Evolutionary conservation across 129 eudicot species (phyloP), one percentile per base, ranked within the genome.

Genomic region (Centella asiatica): DNA sequence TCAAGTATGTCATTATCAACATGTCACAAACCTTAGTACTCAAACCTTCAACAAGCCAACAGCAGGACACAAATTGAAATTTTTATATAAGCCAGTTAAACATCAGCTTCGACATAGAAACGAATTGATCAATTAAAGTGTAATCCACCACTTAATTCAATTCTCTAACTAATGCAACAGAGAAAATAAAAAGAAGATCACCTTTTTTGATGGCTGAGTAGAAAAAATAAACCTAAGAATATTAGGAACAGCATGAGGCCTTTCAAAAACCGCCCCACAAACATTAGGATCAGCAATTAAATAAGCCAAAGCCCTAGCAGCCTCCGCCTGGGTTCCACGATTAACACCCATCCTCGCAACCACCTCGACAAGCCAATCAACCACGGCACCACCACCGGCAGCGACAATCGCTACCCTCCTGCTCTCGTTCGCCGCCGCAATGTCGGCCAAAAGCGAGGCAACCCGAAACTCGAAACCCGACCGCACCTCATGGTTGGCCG

Each of bases 221-320:
- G 89, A 80, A 79, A 88, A 85, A 62, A 93, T 93, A 62, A 85
- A 93, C 75, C 82, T 72, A 44, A 88, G 78, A 34, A 93, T 77
- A 70, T 78, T 76, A 0, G 93, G 87, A 57, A 93, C 82, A 5
- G 89, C 92, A 59, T 57, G 69, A 24, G 99, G 95, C 65, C 96
- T 60, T 9, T 65, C 71, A 6, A 93, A 78, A 62, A 93, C 96
- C 1, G 57, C 68, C 71, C 71, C 72, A 8, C 84, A 60, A 26
- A 87, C 95, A 76, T 74, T 80, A 15, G 83, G 74, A 62, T 93
- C 99, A 24, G 99, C 93, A 68, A 93, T 82, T 62, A 93, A 74
- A 72, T 80, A 88, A 23, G 99, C 99, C 87, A 93, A 68, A 23
- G 99, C 99, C 81, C 99, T 74, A 10, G 95, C 99, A 0, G 99